Evolutionary conservation across 148 eudicot genomes (phyloP).

Genomic region (Rhododendron griersonianum): DNA sequence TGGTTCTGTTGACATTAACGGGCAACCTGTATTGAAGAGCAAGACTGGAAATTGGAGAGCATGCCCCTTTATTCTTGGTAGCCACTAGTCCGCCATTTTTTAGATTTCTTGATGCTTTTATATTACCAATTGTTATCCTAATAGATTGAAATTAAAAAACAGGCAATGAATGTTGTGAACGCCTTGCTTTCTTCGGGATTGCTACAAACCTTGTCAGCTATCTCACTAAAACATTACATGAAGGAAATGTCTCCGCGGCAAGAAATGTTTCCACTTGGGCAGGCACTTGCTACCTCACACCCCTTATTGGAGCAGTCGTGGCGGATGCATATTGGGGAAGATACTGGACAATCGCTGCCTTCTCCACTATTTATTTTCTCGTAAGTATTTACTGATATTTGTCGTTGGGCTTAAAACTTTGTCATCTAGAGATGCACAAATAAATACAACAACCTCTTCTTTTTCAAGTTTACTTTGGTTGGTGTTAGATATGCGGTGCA

Average conservation of each 20-base stretch:
- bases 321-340: conserved; percentile 87
- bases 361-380: conserved; percentile 60
- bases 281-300: conserved; percentile 79
- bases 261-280: conserved; percentile 68
- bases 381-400: conserved; percentile 24
- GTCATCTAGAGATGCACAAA: background rate
- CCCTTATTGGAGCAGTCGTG: conserved; percentile 64
- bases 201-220: conserved; percentile 67
- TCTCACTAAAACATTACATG: conserved; percentile 57
- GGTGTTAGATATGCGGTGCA: background rate
- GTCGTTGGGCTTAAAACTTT: background rate
- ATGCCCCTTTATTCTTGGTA: conserved; percentile 82
- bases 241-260: conserved; percentile 77
- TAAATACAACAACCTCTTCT: background rate
- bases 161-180: conserved; percentile 90
- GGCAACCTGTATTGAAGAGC: conserved; percentile 58
- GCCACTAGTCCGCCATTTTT: background rate
- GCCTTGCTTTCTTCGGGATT: conserved; percentile 75
- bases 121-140: background rate
- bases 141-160: conserved; percentile 9
- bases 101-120: background rate
- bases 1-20: conserved; percentile 72
- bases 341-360: conserved; percentile 79
- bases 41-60: conserved; percentile 86
- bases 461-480: background rate